Evolutionary conservation across 495 filamentous ascomycete genomes (phyloP), one percentile per base, ranked within the genome.

Genomic region (Hypoxylon intermedium): DNA sequence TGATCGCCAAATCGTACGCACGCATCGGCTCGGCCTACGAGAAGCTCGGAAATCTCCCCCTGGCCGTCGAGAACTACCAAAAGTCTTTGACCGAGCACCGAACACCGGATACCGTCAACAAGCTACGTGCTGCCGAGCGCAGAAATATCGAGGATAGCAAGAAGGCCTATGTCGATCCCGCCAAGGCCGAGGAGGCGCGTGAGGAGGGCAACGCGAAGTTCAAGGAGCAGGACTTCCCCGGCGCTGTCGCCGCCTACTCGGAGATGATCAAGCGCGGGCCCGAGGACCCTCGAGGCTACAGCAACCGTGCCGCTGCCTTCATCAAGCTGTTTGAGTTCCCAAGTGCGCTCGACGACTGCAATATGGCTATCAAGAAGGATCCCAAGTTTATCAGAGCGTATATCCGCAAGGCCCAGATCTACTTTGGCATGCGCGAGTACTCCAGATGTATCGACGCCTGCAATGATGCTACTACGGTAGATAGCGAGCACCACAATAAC

Each of bases 181-280:
- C 78, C 46, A 92, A 96, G 78, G 94, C 94, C 16, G 94, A 99
- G 68, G 90, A 97, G 77, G 92, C 94, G 15, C 91, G 94, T 58
- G 92, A 96, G 75, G 85, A 96, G 40, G 94, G 94, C 30, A 96
- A 97, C 74, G 80, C 88, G 70, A 94, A 93, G 74, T 99, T 98
- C 84, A 96, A 98, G 79, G 91, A 92, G 59, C 86, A 86, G 13
- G 92, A 99, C 79, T 98, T 93, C 92, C 93, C 93, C 20, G 95
- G 83, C 34, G 94, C 94, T 21, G 93, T 99, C 18, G 92, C 90
- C 36, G 93, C 95, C 2, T 99, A 98, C 78, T 85, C 80, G 1
- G 94, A 99, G 83, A 97, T 97, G 94, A 89, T 88, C 72, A 98
- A 98, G 83, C 93, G 94, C 46, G 86, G 90, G 0, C 94, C 94